Conservation (phyloP, 2,329 filamentous ascomycete genomes). For the Xylariaceae sp. region DNA sequence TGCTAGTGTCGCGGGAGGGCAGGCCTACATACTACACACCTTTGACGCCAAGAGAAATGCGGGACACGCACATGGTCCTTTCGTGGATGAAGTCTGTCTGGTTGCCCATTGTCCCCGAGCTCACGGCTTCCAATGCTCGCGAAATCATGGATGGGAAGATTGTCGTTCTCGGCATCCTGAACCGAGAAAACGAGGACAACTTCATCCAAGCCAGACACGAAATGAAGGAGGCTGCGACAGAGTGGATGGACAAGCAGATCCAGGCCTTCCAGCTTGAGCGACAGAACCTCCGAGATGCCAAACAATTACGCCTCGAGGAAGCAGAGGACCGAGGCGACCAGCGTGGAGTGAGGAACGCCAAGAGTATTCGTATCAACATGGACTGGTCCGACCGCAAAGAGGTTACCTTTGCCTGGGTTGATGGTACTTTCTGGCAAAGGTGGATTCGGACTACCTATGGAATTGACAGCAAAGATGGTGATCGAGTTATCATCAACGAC, state of each 20-base stretch:
- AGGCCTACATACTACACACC: conserved; percentile 87
- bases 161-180: conserved; percentile 89
- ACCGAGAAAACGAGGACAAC: conserved; percentile 73
- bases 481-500: conserved; percentile 94
- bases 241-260: conserved; percentile 98
- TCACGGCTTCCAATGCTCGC: conserved; percentile 84
- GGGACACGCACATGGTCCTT: conserved; percentile 76
- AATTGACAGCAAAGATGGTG: conserved; percentile 81
- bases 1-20: conserved; percentile 85
- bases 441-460: conserved; percentile 97
- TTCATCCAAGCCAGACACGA: conserved; percentile 79
- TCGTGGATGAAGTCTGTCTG: conserved; percentile 96
- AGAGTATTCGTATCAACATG: conserved; percentile 89
- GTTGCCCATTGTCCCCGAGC: conserved; percentile 91
- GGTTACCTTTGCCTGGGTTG: conserved; percentile 94
- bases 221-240: conserved; percentile 90
- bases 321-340: conserved; percentile 91
- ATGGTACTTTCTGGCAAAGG: conserved; percentile 94
- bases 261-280: conserved; percentile 88
- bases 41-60: conserved; percentile 86
- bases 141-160: conserved; percentile 95
- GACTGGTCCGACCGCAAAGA: conserved; percentile 82
- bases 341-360: conserved; percentile 79
- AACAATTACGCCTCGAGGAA: conserved; percentile 93
- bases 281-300: conserved; percentile 88